These are phyloP conservation scores for Hortaea sp. DNA, from an alignment of 2,329 filamentous ascomycete genomes.

Conservation along the genomic window DNA sequence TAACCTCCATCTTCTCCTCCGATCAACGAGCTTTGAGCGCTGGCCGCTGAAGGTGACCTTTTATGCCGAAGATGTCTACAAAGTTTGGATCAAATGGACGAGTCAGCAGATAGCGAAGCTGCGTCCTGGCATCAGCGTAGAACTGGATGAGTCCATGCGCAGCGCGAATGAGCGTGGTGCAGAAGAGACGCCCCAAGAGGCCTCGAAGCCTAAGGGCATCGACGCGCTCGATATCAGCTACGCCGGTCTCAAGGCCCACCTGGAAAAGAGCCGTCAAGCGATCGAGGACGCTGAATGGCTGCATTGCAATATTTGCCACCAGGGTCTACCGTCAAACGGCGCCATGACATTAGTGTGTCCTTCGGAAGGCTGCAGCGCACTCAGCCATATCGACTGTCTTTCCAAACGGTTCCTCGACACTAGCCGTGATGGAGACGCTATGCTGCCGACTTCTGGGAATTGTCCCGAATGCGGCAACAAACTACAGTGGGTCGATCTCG, in stretches of 20 bases:
- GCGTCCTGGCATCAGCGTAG: constrained; percentile 39
- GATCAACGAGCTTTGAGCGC: constrained; percentile 65
- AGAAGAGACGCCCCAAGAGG: too few species aligned
- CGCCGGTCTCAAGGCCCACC: constrained; percentile 35
- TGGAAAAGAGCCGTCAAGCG: constrained; percentile 41
- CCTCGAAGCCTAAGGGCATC: constrained; percentile 21
- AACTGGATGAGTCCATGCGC: constrained; percentile 9
- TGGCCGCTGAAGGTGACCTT: constrained; percentile 81
- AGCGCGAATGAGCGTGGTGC: neutral
- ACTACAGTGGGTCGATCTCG: constrained; percentile 64
- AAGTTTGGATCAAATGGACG: constrained; percentile 55
- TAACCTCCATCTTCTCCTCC: constrained; percentile 71
- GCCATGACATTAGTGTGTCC: constrained; percentile 45
- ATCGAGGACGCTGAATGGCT: constrained; percentile 28
- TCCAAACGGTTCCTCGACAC: constrained; percentile 41
- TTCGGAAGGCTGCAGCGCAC: constrained; percentile 34
- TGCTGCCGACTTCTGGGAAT: constrained; percentile 54
- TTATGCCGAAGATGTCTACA: constrained; percentile 60
- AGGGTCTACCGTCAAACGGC: constrained; percentile 25
- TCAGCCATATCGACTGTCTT: constrained; percentile 49
- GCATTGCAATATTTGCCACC: constrained; percentile 42
- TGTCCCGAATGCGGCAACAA: constrained; percentile 61
- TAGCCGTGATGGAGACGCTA: constrained; percentile 23
- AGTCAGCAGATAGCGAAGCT: constrained; percentile 39
- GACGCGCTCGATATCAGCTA: constrained; percentile 46